Evolutionary conservation across 305 asterid genomes (phyloP).

Genomic region (Plantago rigida): DNA sequence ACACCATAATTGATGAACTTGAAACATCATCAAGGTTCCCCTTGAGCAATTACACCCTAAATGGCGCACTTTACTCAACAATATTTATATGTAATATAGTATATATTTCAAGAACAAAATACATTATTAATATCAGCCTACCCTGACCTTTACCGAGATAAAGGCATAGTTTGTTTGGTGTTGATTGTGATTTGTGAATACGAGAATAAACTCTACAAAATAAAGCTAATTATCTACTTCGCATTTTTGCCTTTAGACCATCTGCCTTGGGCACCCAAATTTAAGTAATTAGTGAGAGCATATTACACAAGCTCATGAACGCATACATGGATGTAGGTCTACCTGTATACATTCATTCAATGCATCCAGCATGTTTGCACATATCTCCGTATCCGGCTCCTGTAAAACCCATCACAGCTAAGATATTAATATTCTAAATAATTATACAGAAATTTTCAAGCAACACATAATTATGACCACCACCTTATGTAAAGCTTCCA

Average conservation of each 20-base stretch:
- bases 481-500: constrained; percentile 96
- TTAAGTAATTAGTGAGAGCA: neutral
- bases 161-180: no score
- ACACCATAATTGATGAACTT: constrained; percentile 1
- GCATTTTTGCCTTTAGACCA: neutral
- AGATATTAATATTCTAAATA: constrained; percentile 11
- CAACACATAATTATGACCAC: constrained; percentile 7
- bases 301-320: neutral
- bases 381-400: constrained; percentile 89
- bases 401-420: constrained; percentile 31
- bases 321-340: constrained; percentile 16
- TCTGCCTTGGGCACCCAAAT: neutral
- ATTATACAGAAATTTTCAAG: neutral
- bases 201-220: no score
- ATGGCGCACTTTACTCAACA: neutral
- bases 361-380: constrained; percentile 77
- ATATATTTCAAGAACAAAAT: no score
- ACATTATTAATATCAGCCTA: no score
- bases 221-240: no score
- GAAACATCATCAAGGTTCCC: neutral
- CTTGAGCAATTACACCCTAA: neutral
- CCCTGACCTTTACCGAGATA: no score
- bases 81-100: no score
- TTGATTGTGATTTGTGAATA: no score
- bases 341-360: constrained; percentile 83